phyloP scores from a whole-genome alignment of 2,329 filamentous ascomycete genomes.

The Grosmannia huntii region DNA sequence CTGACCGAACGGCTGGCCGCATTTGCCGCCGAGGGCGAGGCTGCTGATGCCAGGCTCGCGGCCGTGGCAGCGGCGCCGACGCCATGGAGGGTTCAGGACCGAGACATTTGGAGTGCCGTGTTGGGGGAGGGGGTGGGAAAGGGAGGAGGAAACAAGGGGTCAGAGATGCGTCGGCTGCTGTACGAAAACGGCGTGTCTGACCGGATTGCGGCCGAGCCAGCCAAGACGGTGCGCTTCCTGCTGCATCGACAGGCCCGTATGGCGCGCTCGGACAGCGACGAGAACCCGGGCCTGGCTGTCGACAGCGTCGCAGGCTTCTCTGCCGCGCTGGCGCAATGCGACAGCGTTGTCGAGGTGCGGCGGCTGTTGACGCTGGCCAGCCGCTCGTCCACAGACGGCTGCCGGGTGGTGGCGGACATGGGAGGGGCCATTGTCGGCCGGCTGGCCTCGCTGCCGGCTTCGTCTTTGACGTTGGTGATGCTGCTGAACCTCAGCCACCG shows the following conservation, averaged over 20 bases:
- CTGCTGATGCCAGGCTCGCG: constrained; percentile 6
- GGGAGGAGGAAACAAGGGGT: background rate
- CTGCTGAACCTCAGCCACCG: constrained; percentile 28
- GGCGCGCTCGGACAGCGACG: background rate
- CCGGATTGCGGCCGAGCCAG: constrained; percentile 7
- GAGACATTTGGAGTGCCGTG: constrained; percentile 30
- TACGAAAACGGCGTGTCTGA: constrained; percentile 18
- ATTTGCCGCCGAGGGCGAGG: constrained; percentile 17
- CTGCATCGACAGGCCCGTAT: constrained; percentile 14
- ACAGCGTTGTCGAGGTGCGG: constrained; percentile 12
- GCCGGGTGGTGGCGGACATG: constrained; percentile 6
- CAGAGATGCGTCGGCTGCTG: constrained; percentile 8
- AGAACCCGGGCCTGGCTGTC: background rate
- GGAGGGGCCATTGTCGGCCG: background rate
- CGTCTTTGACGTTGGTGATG: constrained; percentile 13
- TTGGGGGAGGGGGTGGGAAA: constrained; percentile 13
- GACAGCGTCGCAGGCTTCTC: constrained; percentile 2
- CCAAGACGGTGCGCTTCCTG: constrained; percentile 16
- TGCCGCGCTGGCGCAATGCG: constrained; percentile 6
- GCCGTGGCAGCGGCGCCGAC: constrained; percentile 5
- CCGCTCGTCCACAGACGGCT: constrained; percentile 11
- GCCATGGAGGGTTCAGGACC: constrained; percentile 26
- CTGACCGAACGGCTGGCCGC: constrained; percentile 16
- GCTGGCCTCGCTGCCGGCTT: background rate
- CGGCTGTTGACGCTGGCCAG: constrained; percentile 14